Evolutionary conservation across 2,329 filamentous ascomycete genomes (phyloP), one percentile per base, ranked within the genome.

Genomic region (Blastomyces gilchristii): DNA sequence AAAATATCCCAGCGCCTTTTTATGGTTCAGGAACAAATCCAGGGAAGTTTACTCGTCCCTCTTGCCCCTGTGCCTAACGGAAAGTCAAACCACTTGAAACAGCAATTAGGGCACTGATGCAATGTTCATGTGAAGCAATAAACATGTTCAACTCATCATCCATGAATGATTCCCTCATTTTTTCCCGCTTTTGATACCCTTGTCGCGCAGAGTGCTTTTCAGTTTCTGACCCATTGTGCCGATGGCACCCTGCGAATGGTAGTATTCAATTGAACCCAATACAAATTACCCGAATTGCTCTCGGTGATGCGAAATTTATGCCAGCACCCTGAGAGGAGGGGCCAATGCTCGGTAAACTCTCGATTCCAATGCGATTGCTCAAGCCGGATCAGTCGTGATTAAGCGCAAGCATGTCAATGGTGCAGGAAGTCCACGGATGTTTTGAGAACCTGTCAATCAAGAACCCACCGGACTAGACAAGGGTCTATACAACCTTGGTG

Each of bases 71-170:
- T 14, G 3, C n/a, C n/a, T 41, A 22, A 39, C 18, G 12, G 41
- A 41, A 54, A 41, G 18, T 31, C 39, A 41, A 3, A 43, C n/a
- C 18, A 56, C 53, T 56, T 57, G 54, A 57, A 57, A 57, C 54
- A 41, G 22, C 22, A 41, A 25, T 34, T 22, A 22, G n/a, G 54
- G n/a, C n/a, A 41, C 18, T 8, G 31, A 34, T n/a, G 31, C 18
- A 18, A 18, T 54, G 28, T 34, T 54, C 28, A 37, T 34, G 0
- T 8, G 31, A n/a, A 37, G 28, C 28, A 18, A 31, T 16, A 54
- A 37, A 18, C 1, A n/a, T n/a, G 34, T 22, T 16, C 22, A 49
- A 22, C 45, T 22, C 45, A 22, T 22, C 45, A n/a, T 3, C 9
- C 9, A 6, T 16, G 9, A 9, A 12, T 39, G 2, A 54, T 54